These are phyloP conservation scores for Gypsophila paniculata DNA, from an alignment of 179 eudicot species.

Conservation along the genomic window DNA sequence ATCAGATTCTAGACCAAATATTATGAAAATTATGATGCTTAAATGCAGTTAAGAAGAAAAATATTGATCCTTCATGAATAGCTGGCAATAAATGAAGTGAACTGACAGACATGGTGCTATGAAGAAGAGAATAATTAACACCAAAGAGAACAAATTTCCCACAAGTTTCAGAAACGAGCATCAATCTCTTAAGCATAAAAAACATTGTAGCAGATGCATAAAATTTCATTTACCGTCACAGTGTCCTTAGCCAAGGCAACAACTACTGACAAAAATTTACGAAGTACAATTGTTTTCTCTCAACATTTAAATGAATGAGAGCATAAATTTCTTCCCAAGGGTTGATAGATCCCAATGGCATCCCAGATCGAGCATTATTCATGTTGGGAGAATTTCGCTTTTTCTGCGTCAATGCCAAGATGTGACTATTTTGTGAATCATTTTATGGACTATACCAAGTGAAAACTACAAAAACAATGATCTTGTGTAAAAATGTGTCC, in stretches of 20 bases:
- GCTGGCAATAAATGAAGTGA: conserved; percentile 3
- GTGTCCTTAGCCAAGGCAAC: background rate
- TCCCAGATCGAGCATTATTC: background rate
- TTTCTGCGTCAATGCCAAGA: background rate
- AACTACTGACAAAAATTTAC: background rate
- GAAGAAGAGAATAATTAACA: conserved; percentile 7
- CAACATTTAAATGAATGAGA: background rate
- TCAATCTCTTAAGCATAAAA: background rate
- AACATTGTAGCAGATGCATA: background rate
- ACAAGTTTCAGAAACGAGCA: background rate
- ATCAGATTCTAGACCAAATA: too few species aligned
- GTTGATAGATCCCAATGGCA: background rate
- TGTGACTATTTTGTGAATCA: background rate
- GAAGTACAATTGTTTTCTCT: background rate
- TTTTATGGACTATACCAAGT: background rate
- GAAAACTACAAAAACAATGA: background rate
- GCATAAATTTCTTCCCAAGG: background rate
- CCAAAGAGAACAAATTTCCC: background rate
- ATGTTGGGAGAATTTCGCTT: background rate
- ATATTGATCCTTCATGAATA: background rate
- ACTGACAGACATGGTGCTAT: background rate
- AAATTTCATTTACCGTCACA: background rate
- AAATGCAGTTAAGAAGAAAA: background rate
- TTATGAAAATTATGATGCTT: too few species aligned
- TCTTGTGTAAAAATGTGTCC: background rate